Evolutionary conservation across 257 asterid species (phyloP).

Genomic region (Asclepias syriaca): DNA sequence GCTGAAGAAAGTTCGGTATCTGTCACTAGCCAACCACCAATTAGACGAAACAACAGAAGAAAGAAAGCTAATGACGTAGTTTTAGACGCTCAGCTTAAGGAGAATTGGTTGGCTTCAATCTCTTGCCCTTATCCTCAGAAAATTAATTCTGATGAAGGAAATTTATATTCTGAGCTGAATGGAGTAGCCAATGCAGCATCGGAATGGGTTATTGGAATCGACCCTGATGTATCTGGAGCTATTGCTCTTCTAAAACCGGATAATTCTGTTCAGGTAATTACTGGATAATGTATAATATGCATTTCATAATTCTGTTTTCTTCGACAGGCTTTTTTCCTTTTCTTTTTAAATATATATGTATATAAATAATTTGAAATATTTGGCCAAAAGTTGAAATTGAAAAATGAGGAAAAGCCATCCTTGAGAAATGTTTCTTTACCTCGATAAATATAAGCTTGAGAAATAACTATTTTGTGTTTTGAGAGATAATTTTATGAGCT

Average conservation of each 20-base stretch:
- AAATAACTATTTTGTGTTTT: background rate
- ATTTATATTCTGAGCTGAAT: background rate
- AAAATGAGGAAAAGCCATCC: background rate
- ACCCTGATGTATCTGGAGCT: slow-evolving; percentile 82
- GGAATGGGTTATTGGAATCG: slow-evolving; percentile 67
- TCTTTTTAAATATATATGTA: background rate
- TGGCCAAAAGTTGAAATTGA: background rate
- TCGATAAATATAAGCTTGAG: background rate
- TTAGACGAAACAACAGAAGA: slow-evolving; percentile 22
- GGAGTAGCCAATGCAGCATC: slow-evolving; percentile 23
- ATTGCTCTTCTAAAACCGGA: slow-evolving; percentile 66
- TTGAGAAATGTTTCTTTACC: background rate
- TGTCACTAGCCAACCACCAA: slow-evolving; percentile 18
- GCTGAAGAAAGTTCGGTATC: background rate
- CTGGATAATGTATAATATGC: background rate
- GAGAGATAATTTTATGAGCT: background rate
- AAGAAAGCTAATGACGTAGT: slow-evolving; percentile 26
- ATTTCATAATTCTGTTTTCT: background rate
- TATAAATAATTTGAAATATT: background rate
- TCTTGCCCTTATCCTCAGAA: slow-evolving; percentile 47
- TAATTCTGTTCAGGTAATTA: slow-evolving; percentile 44
- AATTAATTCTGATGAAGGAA: background rate
- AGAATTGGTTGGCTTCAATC: slow-evolving; percentile 57
- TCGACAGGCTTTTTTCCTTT: no score
- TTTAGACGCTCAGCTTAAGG: slow-evolving; percentile 37